Evolutionary conservation across 176 grass and related monocot genomes (phyloP).

Genomic region (Carex pumila): DNA sequence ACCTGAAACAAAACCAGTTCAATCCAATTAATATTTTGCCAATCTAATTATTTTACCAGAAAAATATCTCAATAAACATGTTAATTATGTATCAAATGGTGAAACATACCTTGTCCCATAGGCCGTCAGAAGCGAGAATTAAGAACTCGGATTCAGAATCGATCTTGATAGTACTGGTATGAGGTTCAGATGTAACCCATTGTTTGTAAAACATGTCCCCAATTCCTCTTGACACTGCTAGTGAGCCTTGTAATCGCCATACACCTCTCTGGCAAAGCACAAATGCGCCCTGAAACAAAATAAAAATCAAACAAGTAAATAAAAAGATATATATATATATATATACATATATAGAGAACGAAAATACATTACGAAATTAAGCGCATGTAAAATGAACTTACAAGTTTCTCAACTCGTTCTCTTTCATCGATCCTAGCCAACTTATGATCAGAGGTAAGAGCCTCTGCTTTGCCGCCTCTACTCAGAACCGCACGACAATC

Average conservation of each 20-base stretch:
- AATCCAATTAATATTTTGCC: neutral
- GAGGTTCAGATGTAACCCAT: slow-evolving; percentile 38
- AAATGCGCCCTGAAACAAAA: slow-evolving; percentile 17
- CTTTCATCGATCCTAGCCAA: slow-evolving; percentile 35
- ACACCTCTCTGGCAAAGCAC: neutral
- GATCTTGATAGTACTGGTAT: slow-evolving; percentile 21
- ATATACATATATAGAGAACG: neutral
- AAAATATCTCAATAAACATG: neutral
- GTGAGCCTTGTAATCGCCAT: slow-evolving; percentile 18
- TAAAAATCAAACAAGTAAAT: neutral
- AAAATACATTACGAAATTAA: neutral
- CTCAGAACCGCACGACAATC: slow-evolving; percentile 45
- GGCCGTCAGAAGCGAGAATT: slow-evolving; percentile 79
- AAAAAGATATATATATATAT: neutral
- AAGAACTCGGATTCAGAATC: slow-evolving; percentile 45
- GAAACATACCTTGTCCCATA: slow-evolving; percentile 67
- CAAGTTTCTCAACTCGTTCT: slow-evolving; percentile 39
- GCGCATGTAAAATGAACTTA: slow-evolving; percentile 19
- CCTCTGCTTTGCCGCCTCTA: slow-evolving; percentile 30
- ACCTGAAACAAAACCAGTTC: slow-evolving; percentile 13
- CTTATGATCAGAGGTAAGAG: slow-evolving; percentile 40
- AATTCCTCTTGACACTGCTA: slow-evolving; percentile 50
- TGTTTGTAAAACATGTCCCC: slow-evolving; percentile 15
- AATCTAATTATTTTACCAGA: neutral
- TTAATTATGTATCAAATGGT: neutral